Evolutionary conservation across 2,329 filamentous ascomycete species (phyloP), one percentile per base, ranked within the genome.

Genomic region (Clarireedia sp.): DNA sequence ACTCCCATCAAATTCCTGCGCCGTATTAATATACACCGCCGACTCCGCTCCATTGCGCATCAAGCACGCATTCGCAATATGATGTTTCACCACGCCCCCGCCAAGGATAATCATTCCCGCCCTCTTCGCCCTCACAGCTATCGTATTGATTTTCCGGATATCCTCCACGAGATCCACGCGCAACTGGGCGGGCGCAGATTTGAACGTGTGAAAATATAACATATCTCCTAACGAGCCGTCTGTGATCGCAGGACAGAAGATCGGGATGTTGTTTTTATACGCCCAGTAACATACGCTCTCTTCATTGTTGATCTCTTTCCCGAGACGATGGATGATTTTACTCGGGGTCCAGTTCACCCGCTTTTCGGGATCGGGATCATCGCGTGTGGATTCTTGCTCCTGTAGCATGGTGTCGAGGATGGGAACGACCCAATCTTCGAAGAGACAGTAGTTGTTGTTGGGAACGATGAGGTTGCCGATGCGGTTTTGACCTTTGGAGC

Each of bases 191-290:
- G 92, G 92, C 2, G 89, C 91, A 0, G 89, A 74, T 70, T 92
- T 94, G 80, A 90, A 99, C 1, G 91, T 95, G 74, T 99, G 92
- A 71, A 99, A 97, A 73, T 96, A 97, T 41, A 99, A 78, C 94
- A 99, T 99, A 71, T 99, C 94, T 5, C 94, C 94, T 19, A 99
- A 74, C 64, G 89, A 95, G 17, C 94, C 94, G 67, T 99, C 94
- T 0, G 94, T 99, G 64, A 99, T 75, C 5, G 94, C 94, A 0
- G 94, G 94, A 68, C 92, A 97, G 75, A 99, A 99, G 16, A 99
- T 87, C 0, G 94, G 94, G 56, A 99, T 97, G 70, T 94, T 78
- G 73, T 99, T 97, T 74, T 91, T 94, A 75, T 87, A 95, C 0
- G 92, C 92, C 94, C 94, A 99, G 75, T 97, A 67, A 70, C 91